Conservation (phyloP, 2,329 filamentous ascomycete species). For the Xylaria multiplex region DNA sequence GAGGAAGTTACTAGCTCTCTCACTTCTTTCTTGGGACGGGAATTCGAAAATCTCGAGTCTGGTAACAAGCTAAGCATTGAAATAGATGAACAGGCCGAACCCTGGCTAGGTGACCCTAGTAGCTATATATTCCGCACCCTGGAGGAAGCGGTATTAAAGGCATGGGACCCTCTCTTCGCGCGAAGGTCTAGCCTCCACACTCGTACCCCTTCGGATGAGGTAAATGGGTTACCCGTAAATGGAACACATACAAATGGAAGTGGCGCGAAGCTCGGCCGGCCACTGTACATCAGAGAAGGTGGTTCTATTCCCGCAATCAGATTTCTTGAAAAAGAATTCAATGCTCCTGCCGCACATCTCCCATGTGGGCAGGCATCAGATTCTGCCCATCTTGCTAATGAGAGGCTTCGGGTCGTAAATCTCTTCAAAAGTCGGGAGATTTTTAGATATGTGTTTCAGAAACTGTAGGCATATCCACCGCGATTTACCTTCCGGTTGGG, state of each 20-base stretch:
- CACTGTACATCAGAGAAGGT: constrained; percentile 93
- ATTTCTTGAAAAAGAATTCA: constrained; percentile 94
- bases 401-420: constrained; percentile 88
- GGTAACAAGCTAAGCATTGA: constrained; percentile 83
- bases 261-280: constrained; percentile 62
- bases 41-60: constrained; percentile 80
- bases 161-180: constrained; percentile 73
- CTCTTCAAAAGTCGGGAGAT: constrained; percentile 92
- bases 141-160: constrained; percentile 83
- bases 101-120: constrained; percentile 91
- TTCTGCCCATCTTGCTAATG: constrained; percentile 92
- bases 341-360: constrained; percentile 88
- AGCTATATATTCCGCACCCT: constrained; percentile 92
- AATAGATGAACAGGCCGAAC: constrained; percentile 93
- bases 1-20: constrained; percentile 77
- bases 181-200: constrained; percentile 33
- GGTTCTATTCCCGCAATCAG: constrained; percentile 94
- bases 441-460: constrained; percentile 84
- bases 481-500: not conserved
- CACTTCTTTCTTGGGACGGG: constrained; percentile 71
- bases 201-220: constrained; percentile 17
- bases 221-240: constrained; percentile 38
- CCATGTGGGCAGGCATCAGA: constrained; percentile 96
- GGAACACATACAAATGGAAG: constrained; percentile 15
- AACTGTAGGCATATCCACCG: constrained; percentile 58